Conservation (phyloP, 2,329 filamentous ascomycete species). For the Nemania abortiva region DNA sequence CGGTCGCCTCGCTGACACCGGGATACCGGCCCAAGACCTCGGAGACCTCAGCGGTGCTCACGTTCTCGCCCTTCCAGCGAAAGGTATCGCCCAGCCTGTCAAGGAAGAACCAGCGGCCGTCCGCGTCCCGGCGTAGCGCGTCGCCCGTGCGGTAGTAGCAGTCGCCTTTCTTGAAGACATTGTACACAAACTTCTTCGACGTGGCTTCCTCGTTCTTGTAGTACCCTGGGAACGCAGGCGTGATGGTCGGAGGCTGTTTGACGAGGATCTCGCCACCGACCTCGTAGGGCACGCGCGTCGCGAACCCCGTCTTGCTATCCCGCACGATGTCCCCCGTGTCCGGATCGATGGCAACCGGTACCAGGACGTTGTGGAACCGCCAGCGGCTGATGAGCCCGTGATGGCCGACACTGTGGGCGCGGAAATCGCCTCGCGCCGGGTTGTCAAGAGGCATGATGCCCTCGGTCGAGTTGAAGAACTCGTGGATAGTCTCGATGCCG, state of each 20-base stretch:
- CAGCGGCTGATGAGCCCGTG: conserved; percentile 73
- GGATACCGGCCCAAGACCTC: conserved; percentile 71
- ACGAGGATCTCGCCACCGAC: conserved; percentile 82
- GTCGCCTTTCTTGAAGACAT: conserved; percentile 76
- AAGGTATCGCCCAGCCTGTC: conserved; percentile 79
- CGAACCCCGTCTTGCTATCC: conserved; percentile 76
- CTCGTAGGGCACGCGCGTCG: conserved; percentile 70
- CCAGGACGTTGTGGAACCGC: conserved; percentile 64
- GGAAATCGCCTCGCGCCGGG: conserved; percentile 70
- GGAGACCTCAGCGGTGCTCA: conserved; percentile 75
- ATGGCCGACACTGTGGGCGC: conserved; percentile 74
- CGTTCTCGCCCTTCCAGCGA: conserved; percentile 79
- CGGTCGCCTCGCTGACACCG: conserved; percentile 73
- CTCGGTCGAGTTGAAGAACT: conserved; percentile 85
- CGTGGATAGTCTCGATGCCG: conserved; percentile 70
- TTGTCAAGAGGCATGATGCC: conserved; percentile 75
- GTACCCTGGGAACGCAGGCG: conserved; percentile 75
- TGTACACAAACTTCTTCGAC: conserved; percentile 70
- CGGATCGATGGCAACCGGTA: conserved; percentile 77
- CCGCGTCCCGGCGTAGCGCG: conserved; percentile 68
- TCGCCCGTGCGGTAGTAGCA: conserved; percentile 77
- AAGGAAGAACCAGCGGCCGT: conserved; percentile 77
- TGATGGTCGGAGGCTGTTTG: conserved; percentile 62
- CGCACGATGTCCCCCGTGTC: conserved; percentile 75
- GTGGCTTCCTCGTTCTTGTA: conserved; percentile 75